A percentile compares a stretch with the other conserved stretches of the same genome.
Conservation (phyloP, 2,329 filamentous ascomycete genomes). For the Aspergillus sp. region DNA sequence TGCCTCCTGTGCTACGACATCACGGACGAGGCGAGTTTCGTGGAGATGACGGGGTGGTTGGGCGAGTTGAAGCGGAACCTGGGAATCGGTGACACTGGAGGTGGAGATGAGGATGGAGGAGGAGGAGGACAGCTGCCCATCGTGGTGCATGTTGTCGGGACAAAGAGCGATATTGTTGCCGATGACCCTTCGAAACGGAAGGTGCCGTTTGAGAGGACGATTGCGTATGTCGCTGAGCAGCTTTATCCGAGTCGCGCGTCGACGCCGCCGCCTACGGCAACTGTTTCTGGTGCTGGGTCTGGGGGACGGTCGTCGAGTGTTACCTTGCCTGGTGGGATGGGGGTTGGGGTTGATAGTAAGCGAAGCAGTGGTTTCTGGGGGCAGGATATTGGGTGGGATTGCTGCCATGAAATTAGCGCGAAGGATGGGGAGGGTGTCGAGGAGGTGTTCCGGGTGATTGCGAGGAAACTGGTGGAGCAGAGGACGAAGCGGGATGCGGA, state of each 20-base stretch:
- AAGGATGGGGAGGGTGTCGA: conserved; percentile 95
- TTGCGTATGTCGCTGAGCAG: conserved; percentile 92
- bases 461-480: conserved; percentile 79
- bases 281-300: conserved; percentile 27
- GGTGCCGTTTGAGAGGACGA: conserved; percentile 92
- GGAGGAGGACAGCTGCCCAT: conserved; percentile 54
- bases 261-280: conserved; percentile 66
- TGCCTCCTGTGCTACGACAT: conserved; percentile 95
- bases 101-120: conserved; percentile 38
- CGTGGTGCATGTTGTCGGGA: conserved; percentile 92
- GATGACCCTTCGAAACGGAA: conserved; percentile 75
- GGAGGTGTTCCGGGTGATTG: conserved; percentile 90
- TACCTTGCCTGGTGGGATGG: conserved; percentile 20
- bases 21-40: conserved; percentile 79
- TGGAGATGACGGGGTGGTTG: conserved; percentile 91
- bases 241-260: conserved; percentile 69
- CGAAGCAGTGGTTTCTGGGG: conserved; percentile 65
- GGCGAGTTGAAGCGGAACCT: conserved; percentile 79
- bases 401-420: conserved; percentile 93
- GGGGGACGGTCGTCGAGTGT: conserved; percentile 16
- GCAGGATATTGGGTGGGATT: conserved; percentile 92
- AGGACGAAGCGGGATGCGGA: conserved; percentile 55
- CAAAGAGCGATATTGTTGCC: conserved; percentile 86
- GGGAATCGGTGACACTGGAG: conserved; percentile 57
- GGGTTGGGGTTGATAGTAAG: conserved; percentile 42